These are phyloP conservation scores for Sphagnum tenellum DNA, from an alignment of 225 moss, liverwort and hornwort genomes.

Conservation along the genomic window DNA sequence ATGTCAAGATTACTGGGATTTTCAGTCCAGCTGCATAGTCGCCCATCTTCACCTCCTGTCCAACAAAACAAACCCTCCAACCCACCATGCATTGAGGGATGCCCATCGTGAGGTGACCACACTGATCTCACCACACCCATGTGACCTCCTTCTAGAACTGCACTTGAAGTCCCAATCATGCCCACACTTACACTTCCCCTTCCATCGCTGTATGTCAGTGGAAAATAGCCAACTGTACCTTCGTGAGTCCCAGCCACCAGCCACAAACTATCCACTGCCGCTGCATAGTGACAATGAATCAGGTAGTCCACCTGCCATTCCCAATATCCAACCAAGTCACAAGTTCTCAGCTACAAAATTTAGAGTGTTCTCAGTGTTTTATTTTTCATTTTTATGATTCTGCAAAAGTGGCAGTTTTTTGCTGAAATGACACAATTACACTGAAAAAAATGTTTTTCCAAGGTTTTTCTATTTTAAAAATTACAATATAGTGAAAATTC, in stretches of 20 bases:
- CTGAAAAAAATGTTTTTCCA: too few relatives aligned
- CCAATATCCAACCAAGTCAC: too few relatives aligned
- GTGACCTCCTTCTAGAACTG: constrained; percentile 82
- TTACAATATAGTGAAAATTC: too few relatives aligned
- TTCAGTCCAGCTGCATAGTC: constrained; percentile 81
- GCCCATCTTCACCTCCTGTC: constrained; percentile 93
- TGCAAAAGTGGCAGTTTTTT: too few relatives aligned
- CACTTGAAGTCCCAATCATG: constrained; percentile 60
- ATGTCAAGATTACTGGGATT: constrained; percentile 36
- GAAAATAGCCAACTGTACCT: constrained; percentile 81
- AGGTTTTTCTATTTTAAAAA: too few relatives aligned
- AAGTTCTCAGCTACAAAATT: too few relatives aligned
- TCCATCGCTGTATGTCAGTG: constrained; percentile 35
- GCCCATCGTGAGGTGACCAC: constrained; percentile 46
- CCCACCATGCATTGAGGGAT: constrained; percentile 6
- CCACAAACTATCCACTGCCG: constrained; percentile 62
- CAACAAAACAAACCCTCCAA: constrained; percentile 60
- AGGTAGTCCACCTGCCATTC: constrained; percentile 67
- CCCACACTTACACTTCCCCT: constrained; percentile 22
- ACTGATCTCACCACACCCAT: constrained; percentile 58
- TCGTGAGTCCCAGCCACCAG: constrained; percentile 71
- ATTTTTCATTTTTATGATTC: too few relatives aligned
- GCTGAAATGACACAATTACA: too few relatives aligned
- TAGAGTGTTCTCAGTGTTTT: too few relatives aligned
- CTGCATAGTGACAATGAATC: constrained; percentile 59